Conservation (phyloP, 2,329 filamentous ascomycete genomes). For the Diaporthe vexans region DNA sequence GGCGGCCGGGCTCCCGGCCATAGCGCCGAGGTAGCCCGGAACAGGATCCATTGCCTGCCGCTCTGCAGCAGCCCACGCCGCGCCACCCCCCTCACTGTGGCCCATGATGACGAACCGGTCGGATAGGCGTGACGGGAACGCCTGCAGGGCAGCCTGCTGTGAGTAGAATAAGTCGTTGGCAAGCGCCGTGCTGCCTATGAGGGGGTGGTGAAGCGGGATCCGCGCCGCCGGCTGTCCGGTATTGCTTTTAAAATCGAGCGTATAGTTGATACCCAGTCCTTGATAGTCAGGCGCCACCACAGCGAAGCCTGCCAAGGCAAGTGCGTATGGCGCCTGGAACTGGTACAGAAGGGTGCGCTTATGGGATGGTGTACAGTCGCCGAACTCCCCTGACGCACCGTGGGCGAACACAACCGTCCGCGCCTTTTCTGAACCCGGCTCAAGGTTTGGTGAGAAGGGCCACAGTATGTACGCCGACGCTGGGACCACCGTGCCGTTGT, state of each 20-base stretch:
- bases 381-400: slow-evolving; percentile 58
- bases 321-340: slow-evolving; percentile 54
- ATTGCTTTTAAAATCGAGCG: neutral
- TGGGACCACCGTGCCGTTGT: slow-evolving; percentile 61
- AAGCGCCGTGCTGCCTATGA: slow-evolving; percentile 52
- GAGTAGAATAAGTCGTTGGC: slow-evolving; percentile 61
- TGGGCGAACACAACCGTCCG: slow-evolving; percentile 60
- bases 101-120: slow-evolving; percentile 55
- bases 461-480: slow-evolving; percentile 65
- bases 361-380: slow-evolving; percentile 56
- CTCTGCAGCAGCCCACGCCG: slow-evolving; percentile 57
- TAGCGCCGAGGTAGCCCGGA: slow-evolving; percentile 54
- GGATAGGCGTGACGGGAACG: slow-evolving; percentile 54
- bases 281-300: slow-evolving; percentile 62
- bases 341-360: slow-evolving; percentile 58
- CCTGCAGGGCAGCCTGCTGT: slow-evolving; percentile 55
- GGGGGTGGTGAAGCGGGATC: slow-evolving; percentile 56
- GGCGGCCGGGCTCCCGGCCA: slow-evolving; percentile 50
- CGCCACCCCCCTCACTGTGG: slow-evolving; percentile 56
- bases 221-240: slow-evolving; percentile 48
- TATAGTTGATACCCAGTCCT: slow-evolving; percentile 56
- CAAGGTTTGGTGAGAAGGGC: slow-evolving; percentile 55
- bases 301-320: slow-evolving; percentile 58
- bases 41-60: slow-evolving; percentile 50
- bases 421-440: slow-evolving; percentile 37